These are phyloP conservation scores for Canna indica DNA, from an alignment of 176 grass and related monocot genomes.

Conservation along the genomic window DNA sequence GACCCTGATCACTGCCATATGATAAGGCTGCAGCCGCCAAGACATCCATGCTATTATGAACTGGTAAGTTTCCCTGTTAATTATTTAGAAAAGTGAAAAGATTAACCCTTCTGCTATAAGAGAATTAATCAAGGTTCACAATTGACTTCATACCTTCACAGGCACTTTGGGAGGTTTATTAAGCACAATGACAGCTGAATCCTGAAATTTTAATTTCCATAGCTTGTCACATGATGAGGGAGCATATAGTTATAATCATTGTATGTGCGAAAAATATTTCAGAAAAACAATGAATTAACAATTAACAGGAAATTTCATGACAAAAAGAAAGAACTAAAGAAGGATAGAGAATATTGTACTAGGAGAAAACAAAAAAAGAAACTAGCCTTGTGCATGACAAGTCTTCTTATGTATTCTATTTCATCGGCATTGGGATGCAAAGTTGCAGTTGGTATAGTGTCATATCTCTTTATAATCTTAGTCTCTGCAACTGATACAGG, in stretches of 20 bases:
- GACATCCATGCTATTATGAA: constrained; percentile 89
- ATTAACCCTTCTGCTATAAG: not conserved
- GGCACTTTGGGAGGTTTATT: constrained; percentile 81
- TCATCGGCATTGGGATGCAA: constrained; percentile 75
- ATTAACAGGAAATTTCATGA: not conserved
- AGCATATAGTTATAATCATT: not conserved
- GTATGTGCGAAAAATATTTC: not conserved
- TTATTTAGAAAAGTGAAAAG: not conserved
- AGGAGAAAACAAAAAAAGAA: not conserved
- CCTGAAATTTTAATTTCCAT: constrained; percentile 31
- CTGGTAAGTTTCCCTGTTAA: constrained; percentile 61
- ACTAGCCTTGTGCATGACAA: constrained; percentile 60
- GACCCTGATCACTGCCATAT: constrained; percentile 66
- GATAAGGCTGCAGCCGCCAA: constrained; percentile 72
- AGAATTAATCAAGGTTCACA: constrained; percentile 3
- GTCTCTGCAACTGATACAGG: constrained; percentile 54
- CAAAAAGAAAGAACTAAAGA: not conserved
- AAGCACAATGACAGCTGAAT: constrained; percentile 66
- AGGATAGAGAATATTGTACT: not conserved
- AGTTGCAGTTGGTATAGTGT: constrained; percentile 60
- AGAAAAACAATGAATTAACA: not conserved
- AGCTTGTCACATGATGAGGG: not conserved
- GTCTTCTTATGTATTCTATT: constrained; percentile 74
- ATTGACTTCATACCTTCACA: constrained; percentile 50
- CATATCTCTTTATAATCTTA: constrained; percentile 60